Conservation (phyloP, 2,329 filamentous ascomycete genomes). For the Niveomyces coronatus region DNA sequence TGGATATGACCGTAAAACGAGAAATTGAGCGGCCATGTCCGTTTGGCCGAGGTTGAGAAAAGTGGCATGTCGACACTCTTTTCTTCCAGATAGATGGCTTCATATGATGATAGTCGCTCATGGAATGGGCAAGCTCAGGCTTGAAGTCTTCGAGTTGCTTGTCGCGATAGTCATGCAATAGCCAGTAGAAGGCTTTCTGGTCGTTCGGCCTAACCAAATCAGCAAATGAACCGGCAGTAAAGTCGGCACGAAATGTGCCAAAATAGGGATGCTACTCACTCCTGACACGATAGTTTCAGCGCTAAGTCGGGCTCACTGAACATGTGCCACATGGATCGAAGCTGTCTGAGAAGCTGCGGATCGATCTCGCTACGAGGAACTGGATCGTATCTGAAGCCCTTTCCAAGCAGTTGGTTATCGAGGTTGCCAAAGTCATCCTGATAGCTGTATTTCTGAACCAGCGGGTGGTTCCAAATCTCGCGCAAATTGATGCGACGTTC, state of each 20-base stretch:
- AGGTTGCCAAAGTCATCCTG: constrained; percentile 55
- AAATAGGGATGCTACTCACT: constrained; percentile 42
- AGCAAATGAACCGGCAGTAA: constrained; percentile 10
- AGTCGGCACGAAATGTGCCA: not conserved
- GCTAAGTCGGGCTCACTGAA: constrained; percentile 64
- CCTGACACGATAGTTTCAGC: constrained; percentile 52
- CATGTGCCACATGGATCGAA: constrained; percentile 86
- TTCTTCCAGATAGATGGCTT: constrained; percentile 47
- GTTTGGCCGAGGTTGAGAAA: constrained; percentile 34
- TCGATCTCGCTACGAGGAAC: constrained; percentile 61
- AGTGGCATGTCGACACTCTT: constrained; percentile 51
- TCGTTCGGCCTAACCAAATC: constrained; percentile 59
- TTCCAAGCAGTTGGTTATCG: constrained; percentile 45
- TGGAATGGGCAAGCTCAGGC: constrained; percentile 68
- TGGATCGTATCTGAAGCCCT: constrained; percentile 50
- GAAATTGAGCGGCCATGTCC: constrained; percentile 46
- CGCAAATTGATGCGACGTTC: constrained; percentile 67
- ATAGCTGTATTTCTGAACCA: constrained; percentile 75
- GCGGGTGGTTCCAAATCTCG: constrained; percentile 75
- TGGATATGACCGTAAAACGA: constrained; percentile 56
- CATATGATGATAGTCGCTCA: constrained; percentile 84
- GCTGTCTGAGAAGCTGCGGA: constrained; percentile 68
- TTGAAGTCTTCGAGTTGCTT: constrained; percentile 82
- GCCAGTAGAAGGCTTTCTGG: constrained; percentile 86
- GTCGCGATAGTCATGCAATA: constrained; percentile 72